phyloP scores from a whole-genome alignment of 805 yeast species.

The Cyberlindnera bimundalis region DNA sequence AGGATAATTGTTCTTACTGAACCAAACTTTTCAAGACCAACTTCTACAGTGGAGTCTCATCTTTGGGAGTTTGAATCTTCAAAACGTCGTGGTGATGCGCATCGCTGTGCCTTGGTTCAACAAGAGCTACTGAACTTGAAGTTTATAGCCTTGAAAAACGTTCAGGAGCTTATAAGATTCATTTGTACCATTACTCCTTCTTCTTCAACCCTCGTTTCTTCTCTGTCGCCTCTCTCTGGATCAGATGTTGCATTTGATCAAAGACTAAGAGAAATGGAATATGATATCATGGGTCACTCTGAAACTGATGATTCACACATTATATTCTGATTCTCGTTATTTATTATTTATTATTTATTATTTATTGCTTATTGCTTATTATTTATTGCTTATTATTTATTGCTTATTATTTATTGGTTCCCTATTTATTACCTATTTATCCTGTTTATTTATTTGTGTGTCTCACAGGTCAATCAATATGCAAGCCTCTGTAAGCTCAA shows the following conservation, averaged over 20 bases:
- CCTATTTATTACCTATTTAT: background rate
- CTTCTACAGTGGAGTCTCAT: conserved; percentile 18
- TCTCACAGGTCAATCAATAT: too few relatives aligned
- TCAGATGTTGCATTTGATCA: conserved; percentile 6
- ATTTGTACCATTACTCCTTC: background rate
- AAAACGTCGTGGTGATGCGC: conserved; percentile 11
- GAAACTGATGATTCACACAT: conserved; percentile 12
- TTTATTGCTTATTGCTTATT: background rate
- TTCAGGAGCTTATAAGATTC: conserved; percentile 7
- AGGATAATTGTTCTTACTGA: conserved; percentile 22
- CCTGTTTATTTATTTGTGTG: background rate
- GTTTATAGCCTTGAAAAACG: conserved; percentile 12
- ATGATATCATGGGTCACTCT: conserved; percentile 19
- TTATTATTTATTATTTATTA: conserved; percentile 6
- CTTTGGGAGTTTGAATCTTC: conserved; percentile 10
- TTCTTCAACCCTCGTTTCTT: background rate
- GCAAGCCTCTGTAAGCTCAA: too few relatives aligned
- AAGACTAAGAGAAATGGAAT: conserved; percentile 21
- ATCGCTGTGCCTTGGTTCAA: conserved; percentile 8
- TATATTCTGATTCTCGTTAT: background rate
- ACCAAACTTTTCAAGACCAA: conserved; percentile 13
- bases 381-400: background rate
- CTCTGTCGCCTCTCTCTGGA: background rate
- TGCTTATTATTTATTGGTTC: conserved; percentile 4
- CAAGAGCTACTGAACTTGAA: conserved; percentile 4